These are phyloP conservation scores for Entamoeba histolytica DNA, from an alignment of 208 protist species.

Conservation along the genomic window DNA sequence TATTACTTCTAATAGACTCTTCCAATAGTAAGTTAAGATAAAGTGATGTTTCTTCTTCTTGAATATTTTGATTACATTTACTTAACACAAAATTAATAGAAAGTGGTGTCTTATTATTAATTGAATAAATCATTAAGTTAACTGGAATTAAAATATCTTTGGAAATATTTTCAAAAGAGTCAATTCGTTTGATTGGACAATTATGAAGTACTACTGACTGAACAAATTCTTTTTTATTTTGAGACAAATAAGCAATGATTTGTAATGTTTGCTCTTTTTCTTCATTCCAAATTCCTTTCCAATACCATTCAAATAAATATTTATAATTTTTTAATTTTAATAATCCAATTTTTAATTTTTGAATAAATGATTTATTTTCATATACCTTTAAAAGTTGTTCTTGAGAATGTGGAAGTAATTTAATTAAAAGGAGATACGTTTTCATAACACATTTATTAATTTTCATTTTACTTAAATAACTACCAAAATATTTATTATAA, in stretches of 20 bases:
- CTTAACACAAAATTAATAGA: not conserved
- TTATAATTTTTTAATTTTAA: not conserved
- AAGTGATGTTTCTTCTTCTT: not conserved
- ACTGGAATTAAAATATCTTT: not conserved
- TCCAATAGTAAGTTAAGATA: not conserved
- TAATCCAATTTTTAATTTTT: not conserved
- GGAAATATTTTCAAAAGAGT: not conserved
- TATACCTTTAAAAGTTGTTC: not conserved
- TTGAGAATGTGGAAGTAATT: not conserved
- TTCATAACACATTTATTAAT: too few relatives aligned
- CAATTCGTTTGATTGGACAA: not conserved
- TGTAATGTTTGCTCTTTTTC: not conserved
- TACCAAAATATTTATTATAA: too few relatives aligned
- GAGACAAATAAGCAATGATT: not conserved
- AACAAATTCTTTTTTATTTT: not conserved
- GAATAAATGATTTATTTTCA: not conserved
- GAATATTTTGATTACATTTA: not conserved
- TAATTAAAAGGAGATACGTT: not conserved
- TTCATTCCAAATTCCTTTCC: not conserved
- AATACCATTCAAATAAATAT: not conserved
- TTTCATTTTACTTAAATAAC: too few relatives aligned
- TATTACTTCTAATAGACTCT: not conserved
- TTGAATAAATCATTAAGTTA: not conserved
- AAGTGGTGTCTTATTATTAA: not conserved
- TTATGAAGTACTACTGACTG: not conserved